Evolutionary conservation across 441 rosid genomes (phyloP).

Genomic region (Sinapis alba): DNA sequence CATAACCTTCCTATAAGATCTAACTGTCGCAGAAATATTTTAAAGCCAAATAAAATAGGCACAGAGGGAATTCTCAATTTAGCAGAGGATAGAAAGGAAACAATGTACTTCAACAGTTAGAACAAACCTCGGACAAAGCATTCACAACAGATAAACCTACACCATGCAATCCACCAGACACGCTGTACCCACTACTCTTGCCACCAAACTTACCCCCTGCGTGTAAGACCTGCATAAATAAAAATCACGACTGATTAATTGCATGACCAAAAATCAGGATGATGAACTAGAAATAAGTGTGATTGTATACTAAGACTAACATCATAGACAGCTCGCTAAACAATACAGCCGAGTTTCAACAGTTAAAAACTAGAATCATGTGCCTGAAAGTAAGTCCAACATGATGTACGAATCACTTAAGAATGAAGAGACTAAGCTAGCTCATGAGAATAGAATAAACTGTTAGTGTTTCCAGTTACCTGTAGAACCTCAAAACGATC

Average conservation of each 20-base stretch:
- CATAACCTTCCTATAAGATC: not conserved
- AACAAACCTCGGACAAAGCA: conserved; percentile 91
- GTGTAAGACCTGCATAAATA: conserved; percentile 78
- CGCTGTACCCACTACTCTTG: conserved; percentile 88
- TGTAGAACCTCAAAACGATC: not conserved
- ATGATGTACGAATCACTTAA: not conserved
- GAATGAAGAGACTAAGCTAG: not conserved
- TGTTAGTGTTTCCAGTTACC: not conserved
- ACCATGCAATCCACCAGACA: conserved; percentile 98
- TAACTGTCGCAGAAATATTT: not conserved
- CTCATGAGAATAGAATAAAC: not conserved
- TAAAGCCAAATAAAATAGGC: not conserved
- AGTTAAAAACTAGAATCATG: not conserved
- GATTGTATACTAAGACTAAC: not conserved
- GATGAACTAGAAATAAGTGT: not conserved
- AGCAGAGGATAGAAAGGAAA: conserved; percentile 6
- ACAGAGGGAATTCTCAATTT: not conserved
- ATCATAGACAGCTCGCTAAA: not conserved
- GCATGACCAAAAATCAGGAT: conserved; percentile 4
- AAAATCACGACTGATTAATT: not conserved
- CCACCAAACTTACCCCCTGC: conserved; percentile 99
- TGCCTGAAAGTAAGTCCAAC: not conserved
- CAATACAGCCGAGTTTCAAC: too few relatives aligned
- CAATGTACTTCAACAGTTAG: conserved; percentile 11
- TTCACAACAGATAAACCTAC: conserved; percentile 98